Conservation (phyloP, 225 moss, liverwort and hornwort genomes). For the Ulota crispa region DNA sequence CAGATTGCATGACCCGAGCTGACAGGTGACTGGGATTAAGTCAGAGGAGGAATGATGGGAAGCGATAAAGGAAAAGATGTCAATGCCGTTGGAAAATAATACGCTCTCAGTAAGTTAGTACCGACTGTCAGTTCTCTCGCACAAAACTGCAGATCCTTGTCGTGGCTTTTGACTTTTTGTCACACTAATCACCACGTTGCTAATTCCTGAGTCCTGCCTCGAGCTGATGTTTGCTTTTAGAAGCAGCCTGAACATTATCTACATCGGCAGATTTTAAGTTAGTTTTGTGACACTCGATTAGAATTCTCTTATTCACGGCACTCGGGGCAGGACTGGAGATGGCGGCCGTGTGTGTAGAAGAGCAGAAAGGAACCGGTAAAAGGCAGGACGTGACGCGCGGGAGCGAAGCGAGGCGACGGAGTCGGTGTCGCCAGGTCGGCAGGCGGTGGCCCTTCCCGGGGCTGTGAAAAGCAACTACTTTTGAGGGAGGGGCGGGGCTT, state of each 20-base stretch:
- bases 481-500: background rate
- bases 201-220: no score
- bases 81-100: background rate
- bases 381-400: background rate
- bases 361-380: background rate
- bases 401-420: background rate
- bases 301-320: background rate
- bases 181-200: background rate
- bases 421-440: slow-evolving; percentile 8
- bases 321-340: background rate
- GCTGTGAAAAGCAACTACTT: slow-evolving; percentile 1
- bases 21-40: background rate
- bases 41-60: background rate
- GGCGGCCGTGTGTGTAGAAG: background rate
- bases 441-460: background rate
- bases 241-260: background rate
- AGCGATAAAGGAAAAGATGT: background rate
- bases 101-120: background rate
- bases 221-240: background rate
- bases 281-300: no score
- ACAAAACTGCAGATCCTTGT: background rate
- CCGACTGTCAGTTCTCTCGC: background rate
- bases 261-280: background rate
- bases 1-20: background rate
- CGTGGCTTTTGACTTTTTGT: background rate